These are phyloP conservation scores for Globisporangium splendens DNA, from an alignment of 352 stramenopile species.

Conservation along the genomic window DNA sequence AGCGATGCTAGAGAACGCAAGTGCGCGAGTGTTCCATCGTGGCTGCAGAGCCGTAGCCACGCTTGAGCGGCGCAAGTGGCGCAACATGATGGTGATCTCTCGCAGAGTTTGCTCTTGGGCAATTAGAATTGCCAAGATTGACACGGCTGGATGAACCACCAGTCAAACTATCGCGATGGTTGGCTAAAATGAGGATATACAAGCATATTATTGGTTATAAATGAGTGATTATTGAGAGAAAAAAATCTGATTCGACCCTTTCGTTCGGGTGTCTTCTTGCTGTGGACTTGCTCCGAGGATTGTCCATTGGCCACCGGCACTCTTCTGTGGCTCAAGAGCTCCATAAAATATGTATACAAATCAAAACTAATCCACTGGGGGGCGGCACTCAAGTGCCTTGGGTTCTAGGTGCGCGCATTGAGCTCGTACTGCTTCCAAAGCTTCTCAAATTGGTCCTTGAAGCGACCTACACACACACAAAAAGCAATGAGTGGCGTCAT, in stretches of 20 bases:
- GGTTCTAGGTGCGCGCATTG: slow-evolving; percentile 10
- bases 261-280: no score
- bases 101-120: no score
- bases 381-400: no score
- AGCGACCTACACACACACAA: slow-evolving; percentile 28
- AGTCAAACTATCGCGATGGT: slow-evolving; percentile 4
- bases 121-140: not conserved
- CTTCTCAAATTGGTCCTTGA: slow-evolving; percentile 57
- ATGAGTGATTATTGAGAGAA: not conserved
- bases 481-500: not conserved
- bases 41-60: slow-evolving; percentile 12
- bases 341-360: no score
- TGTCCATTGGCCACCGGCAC: no score
- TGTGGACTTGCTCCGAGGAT: no score
- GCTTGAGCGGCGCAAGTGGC: slow-evolving; percentile 27
- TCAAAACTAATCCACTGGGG: no score
- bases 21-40: slow-evolving; percentile 14
- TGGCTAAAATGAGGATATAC: slow-evolving; percentile 25
- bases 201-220: slow-evolving; percentile 21
- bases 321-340: no score
- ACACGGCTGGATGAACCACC: slow-evolving; percentile 5
- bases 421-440: slow-evolving; percentile 58
- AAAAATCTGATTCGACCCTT: no score
- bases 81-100: slow-evolving; percentile 28
- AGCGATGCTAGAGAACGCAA: slow-evolving; percentile 7